phyloP scores from a whole-genome alignment of 2,329 filamentous ascomycete genomes.

The Polychaeton citri region DNA sequence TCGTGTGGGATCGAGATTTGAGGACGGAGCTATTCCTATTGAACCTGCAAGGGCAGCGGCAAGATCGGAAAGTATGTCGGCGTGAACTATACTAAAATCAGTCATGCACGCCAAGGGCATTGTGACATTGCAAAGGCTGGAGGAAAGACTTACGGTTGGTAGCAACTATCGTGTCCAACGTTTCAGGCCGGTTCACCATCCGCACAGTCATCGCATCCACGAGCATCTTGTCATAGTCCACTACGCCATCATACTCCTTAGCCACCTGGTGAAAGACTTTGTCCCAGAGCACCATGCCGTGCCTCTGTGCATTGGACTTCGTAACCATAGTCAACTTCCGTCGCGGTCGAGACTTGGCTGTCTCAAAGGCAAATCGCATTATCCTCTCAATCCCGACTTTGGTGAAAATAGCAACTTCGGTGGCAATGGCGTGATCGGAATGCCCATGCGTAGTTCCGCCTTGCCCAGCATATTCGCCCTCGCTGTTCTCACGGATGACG shows the following conservation, averaged over 20 bases:
- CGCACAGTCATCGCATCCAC: conserved; percentile 38
- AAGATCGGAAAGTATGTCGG: conserved; percentile 55
- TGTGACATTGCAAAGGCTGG: no score
- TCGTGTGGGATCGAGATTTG: conserved; percentile 50
- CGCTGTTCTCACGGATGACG: conserved; percentile 53
- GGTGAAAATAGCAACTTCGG: conserved; percentile 35
- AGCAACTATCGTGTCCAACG: conserved; percentile 34
- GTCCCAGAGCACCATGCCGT: conserved; percentile 38
- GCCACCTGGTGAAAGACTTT: conserved; percentile 32
- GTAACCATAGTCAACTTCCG: conserved; percentile 38
- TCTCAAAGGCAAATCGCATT: conserved; percentile 35
- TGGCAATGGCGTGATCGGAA: conserved; percentile 27
- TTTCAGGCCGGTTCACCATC: conserved; percentile 33
- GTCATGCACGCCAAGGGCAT: no score
- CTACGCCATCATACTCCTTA: conserved; percentile 32
- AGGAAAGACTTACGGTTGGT: no score
- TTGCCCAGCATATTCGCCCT: conserved; percentile 54
- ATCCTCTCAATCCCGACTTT: conserved; percentile 33
- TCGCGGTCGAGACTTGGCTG: conserved; percentile 27
- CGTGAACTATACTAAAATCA: no score
- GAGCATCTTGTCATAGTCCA: conserved; percentile 35
- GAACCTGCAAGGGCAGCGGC: conserved; percentile 53
- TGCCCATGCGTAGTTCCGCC: conserved; percentile 39
- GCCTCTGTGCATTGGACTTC: conserved; percentile 35
- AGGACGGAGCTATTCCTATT: conserved; percentile 56